Conservation (phyloP, 1,284 basidiomycete genomes). For the Cronartium ribicola region DNA sequence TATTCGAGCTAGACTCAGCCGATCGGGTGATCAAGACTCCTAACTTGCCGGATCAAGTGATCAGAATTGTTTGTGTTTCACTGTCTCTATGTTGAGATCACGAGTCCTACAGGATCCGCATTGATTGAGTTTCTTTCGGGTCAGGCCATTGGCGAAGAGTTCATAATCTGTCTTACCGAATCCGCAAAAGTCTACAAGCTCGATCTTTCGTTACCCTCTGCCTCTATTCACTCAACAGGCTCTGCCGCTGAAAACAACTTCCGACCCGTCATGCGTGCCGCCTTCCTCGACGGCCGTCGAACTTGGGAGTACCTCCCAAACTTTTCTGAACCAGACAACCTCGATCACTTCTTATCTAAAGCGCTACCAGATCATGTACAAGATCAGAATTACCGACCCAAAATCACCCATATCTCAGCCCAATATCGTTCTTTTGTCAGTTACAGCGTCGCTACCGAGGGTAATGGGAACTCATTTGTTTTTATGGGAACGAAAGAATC, state of each 20-base stretch:
- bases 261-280: not conserved
- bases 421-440: conserved; percentile 31
- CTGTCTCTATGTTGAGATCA: not conserved
- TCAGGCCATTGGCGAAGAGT: conserved; percentile 34
- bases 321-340: conserved; percentile 18
- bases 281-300: conserved; percentile 17
- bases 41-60: conserved; percentile 13
- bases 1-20: conserved; percentile 16
- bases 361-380: conserved; percentile 2
- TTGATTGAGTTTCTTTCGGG: not conserved
- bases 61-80: conserved; percentile 19
- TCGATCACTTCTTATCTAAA: not conserved
- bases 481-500: conserved; percentile 28
- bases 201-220: conserved; percentile 11
- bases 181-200: conserved; percentile 28
- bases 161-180: conserved; percentile 25
- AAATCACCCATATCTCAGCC: conserved; percentile 35
- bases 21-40: conserved; percentile 27
- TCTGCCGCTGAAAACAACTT: conserved; percentile 4
- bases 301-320: conserved; percentile 28
- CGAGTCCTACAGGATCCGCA: not conserved
- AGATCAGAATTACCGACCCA: not conserved
- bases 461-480: conserved; percentile 29
- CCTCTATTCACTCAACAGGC: not conserved
- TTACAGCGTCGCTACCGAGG: conserved; percentile 13